Evolutionary conservation across 345 rosid genomes (phyloP), one percentile per base, ranked within the genome.

Genomic region (Euphorbia peplus): DNA sequence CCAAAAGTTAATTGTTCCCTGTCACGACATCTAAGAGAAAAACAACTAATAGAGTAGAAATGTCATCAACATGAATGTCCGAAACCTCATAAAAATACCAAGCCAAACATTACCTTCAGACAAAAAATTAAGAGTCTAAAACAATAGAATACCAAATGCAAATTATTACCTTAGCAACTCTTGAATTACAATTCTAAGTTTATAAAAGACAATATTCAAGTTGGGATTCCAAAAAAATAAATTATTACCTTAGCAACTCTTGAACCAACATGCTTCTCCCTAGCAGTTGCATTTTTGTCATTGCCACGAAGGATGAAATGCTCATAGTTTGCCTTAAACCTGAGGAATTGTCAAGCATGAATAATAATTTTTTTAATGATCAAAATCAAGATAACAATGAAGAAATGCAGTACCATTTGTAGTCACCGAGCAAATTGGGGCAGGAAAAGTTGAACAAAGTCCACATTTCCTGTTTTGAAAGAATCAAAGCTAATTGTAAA

Each of bases 401-500:
- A 68, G 63, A 73, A 74, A 64, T 60, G 32, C 64, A 53, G 73
- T 85, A 95, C 98, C 90, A 80, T 55, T 90, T 91, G 74, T 86
- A 73, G 77, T 95, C 99, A 64, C 92, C 96, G 47, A 95, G 80
- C 70, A 95, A 77, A 62, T 78, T 86, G 66, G 99, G 99, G 69
- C 96, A 95, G 74, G 92, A 84, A 73, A 95, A 95, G 85, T 91
- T 87, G 77, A 95, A 95, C 75, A 95, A 76, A 58, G 99, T 95
- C 99, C 99, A 95, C 30, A 95, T 60, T 82, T 95, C 99, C 98
- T 95, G 41, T 73, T 66, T 70, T 58, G 74, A 63, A 73, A 22
- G 13, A 29, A 51, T 8, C 19, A 19, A 12, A 14, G 4, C 18
- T 44, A 28, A 7, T 21, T 24, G 29, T 18, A 56, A 7, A 64